phyloP scores from a whole-genome alignment of 1,284 basidiomycete species.

The Puccinia novopanici region DNA sequence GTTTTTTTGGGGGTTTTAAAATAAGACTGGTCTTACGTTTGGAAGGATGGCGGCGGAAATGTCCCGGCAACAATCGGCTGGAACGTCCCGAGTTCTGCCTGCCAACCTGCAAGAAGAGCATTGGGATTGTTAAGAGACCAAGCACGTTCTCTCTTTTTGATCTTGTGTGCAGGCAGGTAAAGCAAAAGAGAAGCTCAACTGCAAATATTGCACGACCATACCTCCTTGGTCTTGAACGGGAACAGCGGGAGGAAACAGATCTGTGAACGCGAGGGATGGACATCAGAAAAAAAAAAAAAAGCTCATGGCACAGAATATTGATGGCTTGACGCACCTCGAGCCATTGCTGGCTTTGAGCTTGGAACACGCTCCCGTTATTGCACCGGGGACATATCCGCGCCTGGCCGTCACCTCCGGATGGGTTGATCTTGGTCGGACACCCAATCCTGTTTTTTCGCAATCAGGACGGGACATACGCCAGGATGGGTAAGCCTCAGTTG shows the following conservation, averaged over 20 bases:
- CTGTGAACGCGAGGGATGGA: not conserved
- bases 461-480: not conserved
- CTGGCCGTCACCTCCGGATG: slow-evolving; percentile 34
- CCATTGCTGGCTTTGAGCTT: slow-evolving; percentile 39
- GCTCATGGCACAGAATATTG: too few relatives aligned
- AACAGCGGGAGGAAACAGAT: slow-evolving; percentile 42
- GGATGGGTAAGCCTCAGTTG: not conserved
- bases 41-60: slow-evolving; percentile 20
- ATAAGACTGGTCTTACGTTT: slow-evolving; percentile 25
- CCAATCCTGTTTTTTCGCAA: slow-evolving; percentile 15
- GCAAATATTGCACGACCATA: slow-evolving; percentile 46
- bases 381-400: slow-evolving; percentile 44
- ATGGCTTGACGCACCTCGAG: slow-evolving; percentile 10
- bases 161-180: not conserved
- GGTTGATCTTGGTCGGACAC: slow-evolving; percentile 42
- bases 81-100: slow-evolving; percentile 30
- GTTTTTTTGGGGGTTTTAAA: too few relatives aligned
- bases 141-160: not conserved
- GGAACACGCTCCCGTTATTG: slow-evolving; percentile 45
- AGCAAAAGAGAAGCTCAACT: not conserved
- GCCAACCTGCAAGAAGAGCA: slow-evolving; percentile 31
- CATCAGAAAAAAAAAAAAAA: not conserved
- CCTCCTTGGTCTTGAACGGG: slow-evolving; percentile 30
- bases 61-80: slow-evolving; percentile 29
- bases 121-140: not conserved